phyloP scores from a whole-genome alignment of 2,329 filamentous ascomycete genomes.

The Magnaporthales sp. region DNA sequence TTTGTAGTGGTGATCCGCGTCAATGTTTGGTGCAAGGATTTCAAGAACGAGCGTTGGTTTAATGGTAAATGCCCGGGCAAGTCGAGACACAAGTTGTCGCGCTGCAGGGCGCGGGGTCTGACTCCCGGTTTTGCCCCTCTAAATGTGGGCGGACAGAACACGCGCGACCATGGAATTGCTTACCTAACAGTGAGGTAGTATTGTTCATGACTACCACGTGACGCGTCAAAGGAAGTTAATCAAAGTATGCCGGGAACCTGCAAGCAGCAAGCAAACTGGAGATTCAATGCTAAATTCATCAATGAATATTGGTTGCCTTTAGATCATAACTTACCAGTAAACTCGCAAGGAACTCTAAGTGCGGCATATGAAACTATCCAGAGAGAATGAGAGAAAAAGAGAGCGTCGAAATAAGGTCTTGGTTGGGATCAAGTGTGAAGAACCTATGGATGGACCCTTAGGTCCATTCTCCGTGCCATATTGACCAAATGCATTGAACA shows the following conservation, averaged over 20 bases:
- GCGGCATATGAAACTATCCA: neutral
- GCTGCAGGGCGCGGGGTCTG: neutral
- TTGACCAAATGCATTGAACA: neutral
- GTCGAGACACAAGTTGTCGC: neutral
- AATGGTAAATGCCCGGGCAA: neutral
- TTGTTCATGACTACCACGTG: neutral
- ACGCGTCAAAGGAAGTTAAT: neutral
- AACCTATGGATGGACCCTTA: neutral
- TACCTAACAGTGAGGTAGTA: neutral
- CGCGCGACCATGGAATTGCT: neutral
- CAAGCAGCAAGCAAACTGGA: neutral
- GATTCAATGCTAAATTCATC: neutral
- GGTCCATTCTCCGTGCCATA: neutral
- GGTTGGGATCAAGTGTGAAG: neutral
- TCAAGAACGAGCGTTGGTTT: neutral
- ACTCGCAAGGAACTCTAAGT: neutral
- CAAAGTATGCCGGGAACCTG: neutral
- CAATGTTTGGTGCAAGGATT: neutral
- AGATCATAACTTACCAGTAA: neutral
- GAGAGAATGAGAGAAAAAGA: neutral
- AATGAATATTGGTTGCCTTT: neutral
- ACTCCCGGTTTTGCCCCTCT: conserved; percentile 1
- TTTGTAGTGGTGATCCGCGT: neutral
- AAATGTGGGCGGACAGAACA: neutral
- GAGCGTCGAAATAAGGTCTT: neutral